Base-by-base conservation (phyloP, 495 filamentous ascomycete species). In the Poronia punctata region DNA sequence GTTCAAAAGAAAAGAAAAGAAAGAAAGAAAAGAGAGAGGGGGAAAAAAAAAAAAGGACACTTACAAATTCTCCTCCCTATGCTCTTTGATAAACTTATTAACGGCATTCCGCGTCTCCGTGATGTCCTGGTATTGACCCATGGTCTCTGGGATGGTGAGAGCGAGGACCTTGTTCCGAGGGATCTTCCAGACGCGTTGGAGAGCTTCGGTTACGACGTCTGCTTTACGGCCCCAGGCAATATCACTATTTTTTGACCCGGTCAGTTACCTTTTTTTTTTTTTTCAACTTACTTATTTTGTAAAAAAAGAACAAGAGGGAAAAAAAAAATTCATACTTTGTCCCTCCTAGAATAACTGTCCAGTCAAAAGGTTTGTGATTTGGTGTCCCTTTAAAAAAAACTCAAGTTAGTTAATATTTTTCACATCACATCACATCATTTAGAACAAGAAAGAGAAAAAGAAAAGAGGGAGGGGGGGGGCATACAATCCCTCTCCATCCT, bases 111-210 rank as follows among this genome's bases (percentile, higher is more conserved):
- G 62, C 16, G 48, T 61, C 7, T 49, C 33, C 37, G 69, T 58
- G 17, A 71, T 40, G 5, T 52, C 36, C 31, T 41, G 44, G 10
- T 35, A 54, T 27, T 34, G 32, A 3, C 32, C 44, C 12, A 27
- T 45, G 5, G 46, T 49, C 5, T 82, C 78, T 2, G 75, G 78
- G 5, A 84, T 65, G 0, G 78, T 84, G 31, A 82, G 57, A 0
- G 78, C 70, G 5, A 84, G 56, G 1, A 84, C 65, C 24, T 75
- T 76, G 28, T 67, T 56, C 2, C 67, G 61, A 0, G 70, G 60
- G 8, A 71, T 48, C 10, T 66, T 58, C 71, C 72, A 80, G 21
- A 64, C 40, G 4, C 54, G 36, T 45, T 70, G 49, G 27, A 79
- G 60, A 6, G 46, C 38, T 16, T 61, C 28, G 54, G 59, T 56